phyloP scores from a whole-genome alignment of 345 rosid species.

The Eucalyptus sideroxylon region DNA sequence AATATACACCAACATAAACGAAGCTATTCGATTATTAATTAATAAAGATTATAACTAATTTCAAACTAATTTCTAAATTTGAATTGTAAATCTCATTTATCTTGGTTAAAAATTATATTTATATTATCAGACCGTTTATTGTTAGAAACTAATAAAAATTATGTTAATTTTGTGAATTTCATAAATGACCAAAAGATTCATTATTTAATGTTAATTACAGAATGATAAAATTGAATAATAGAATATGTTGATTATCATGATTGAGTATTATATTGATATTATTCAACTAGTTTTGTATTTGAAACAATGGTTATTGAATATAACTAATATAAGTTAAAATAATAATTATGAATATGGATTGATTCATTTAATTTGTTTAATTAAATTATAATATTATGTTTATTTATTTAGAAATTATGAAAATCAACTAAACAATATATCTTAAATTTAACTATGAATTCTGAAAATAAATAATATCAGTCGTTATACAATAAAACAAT shows the following conservation, averaged over 20 bases:
- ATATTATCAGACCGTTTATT: background rate
- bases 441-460: background rate
- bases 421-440: accelerated
- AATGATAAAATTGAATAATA: background rate
- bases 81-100: background rate
- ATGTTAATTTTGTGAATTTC: background rate
- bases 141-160: background rate
- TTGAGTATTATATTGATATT: background rate
- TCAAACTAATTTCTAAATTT: background rate
- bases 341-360: background rate
- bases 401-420: background rate
- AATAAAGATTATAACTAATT: background rate
- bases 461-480: background rate
- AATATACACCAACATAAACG: background rate
- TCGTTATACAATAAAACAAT: background rate
- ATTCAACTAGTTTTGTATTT: background rate
- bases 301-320: background rate
- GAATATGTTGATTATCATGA: background rate
- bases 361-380: background rate
- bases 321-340: background rate
- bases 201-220: background rate
- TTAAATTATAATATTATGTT: background rate
- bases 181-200: background rate
- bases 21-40: background rate
- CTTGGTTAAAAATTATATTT: background rate